Evolutionary conservation across 805 yeast species (phyloP).

Genomic region (Wickerhamiella brachini): DNA sequence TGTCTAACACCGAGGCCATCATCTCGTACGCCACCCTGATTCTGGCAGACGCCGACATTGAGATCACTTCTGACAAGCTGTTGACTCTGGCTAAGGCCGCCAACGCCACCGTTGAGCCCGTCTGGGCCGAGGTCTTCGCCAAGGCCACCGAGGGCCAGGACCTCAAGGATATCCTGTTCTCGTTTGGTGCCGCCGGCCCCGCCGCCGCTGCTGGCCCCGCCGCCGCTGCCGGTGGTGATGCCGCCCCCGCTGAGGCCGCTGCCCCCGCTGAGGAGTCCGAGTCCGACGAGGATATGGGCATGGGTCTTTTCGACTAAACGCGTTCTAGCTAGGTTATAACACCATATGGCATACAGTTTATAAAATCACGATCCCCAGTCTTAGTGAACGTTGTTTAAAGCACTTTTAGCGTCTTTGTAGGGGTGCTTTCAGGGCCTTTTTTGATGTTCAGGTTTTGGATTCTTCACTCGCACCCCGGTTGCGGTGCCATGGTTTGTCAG

Average conservation of each 20-base stretch:
- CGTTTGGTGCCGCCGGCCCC: conserved; percentile 57
- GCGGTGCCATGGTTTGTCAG: neutral
- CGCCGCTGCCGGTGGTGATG: conserved; percentile 49
- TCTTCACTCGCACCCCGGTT: too few species aligned
- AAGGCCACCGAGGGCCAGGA: conserved; percentile 77
- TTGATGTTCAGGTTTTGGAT: too few species aligned
- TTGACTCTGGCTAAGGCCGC: conserved; percentile 63
- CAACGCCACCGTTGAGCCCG: conserved; percentile 36
- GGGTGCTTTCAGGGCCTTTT: too few species aligned
- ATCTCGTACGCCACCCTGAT: conserved; percentile 91
- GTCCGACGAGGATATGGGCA: conserved; percentile 73
- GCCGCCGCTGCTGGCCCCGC: conserved; percentile 97
- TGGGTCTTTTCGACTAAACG: conserved; percentile 94
- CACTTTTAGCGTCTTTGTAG: too few species aligned
- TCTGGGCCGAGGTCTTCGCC: conserved; percentile 77
- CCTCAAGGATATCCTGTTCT: conserved; percentile 62
- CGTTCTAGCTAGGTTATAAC: neutral
- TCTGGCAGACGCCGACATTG: conserved; percentile 84
- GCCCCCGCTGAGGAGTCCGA: conserved; percentile 57
- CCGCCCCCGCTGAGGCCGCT: conserved; percentile 58
- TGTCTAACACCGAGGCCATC: conserved; percentile 75
- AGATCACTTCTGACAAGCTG: conserved; percentile 69
- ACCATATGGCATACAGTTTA: neutral
- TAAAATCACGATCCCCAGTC: too few species aligned
- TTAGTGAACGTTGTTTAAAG: too few species aligned